Conservation (phyloP, 2,329 filamentous ascomycete species). For the Penicillium olsonii region DNA sequence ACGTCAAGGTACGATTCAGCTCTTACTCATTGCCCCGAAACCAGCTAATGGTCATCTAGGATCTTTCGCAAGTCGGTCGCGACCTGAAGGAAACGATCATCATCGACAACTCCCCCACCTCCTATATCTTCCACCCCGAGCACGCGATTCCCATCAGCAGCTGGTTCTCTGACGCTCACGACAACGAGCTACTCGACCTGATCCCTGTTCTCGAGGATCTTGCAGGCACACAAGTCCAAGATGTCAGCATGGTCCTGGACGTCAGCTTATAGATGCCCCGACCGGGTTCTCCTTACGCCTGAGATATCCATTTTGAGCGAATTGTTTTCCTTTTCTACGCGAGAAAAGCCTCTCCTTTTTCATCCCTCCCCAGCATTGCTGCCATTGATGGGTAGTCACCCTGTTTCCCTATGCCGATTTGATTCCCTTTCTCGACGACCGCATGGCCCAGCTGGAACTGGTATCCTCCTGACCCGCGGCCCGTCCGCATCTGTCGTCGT, state of each 20-base stretch:
- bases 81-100: constrained; percentile 98
- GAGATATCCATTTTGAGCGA: constrained; percentile 32
- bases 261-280: constrained; percentile 62
- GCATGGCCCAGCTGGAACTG: constrained; percentile 23
- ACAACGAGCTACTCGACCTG: constrained; percentile 95
- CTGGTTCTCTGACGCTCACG: constrained; percentile 99
- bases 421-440: constrained; percentile 16
- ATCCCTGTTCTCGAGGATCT: constrained; percentile 98
- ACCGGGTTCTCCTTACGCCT: constrained; percentile 30
- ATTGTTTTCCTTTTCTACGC: constrained; percentile 23
- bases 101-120: constrained; percentile 98
- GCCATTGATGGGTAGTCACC: constrained; percentile 14
- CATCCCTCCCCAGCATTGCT: constrained; percentile 14
- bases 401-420: constrained; percentile 8
- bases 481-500: constrained; percentile 20
- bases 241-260: constrained; percentile 97
- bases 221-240: constrained; percentile 81
- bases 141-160: constrained; percentile 99
- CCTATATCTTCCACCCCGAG: constrained; percentile 99
- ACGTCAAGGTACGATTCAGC: constrained; percentile 69
- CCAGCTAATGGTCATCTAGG: constrained; percentile 49
- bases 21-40: not conserved
- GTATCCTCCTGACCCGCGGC: constrained; percentile 18
- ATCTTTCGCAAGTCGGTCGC: constrained; percentile 92
- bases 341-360: constrained; percentile 24